phyloP scores from a whole-genome alignment of 2,329 filamentous ascomycete species.

The Epichloe glyceriae region DNA sequence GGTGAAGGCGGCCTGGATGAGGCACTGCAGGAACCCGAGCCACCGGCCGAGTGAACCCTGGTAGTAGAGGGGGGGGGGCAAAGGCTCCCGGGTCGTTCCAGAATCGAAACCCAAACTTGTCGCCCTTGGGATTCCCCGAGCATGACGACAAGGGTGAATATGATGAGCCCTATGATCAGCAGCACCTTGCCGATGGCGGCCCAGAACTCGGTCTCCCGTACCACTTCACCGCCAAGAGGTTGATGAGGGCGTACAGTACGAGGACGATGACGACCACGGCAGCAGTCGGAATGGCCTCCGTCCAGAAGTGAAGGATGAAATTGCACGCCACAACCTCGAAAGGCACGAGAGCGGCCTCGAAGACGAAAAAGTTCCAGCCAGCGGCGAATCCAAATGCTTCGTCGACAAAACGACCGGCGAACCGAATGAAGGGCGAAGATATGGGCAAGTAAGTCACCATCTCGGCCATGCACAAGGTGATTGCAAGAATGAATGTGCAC shows the following conservation, averaged over 20 bases:
- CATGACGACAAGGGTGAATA: slow-evolving; percentile 75
- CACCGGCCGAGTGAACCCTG: slow-evolving; percentile 56
- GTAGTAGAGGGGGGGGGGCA: slow-evolving; percentile 48
- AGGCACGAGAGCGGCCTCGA: slow-evolving; percentile 53
- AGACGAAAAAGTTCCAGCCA: slow-evolving; percentile 64
- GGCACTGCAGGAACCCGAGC: slow-evolving; percentile 62
- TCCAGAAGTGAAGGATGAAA: slow-evolving; percentile 51
- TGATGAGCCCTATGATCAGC: slow-evolving; percentile 55
- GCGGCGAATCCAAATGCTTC: slow-evolving; percentile 62
- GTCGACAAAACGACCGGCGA: slow-evolving; percentile 63
- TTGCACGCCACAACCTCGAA: slow-evolving; percentile 56
- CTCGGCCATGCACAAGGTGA: slow-evolving; percentile 53
- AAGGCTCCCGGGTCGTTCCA: slow-evolving; percentile 60
- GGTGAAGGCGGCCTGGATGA: slow-evolving; percentile 58
- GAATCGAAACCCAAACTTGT: slow-evolving; percentile 58
- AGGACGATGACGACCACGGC: slow-evolving; percentile 46
- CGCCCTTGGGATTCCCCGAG: slow-evolving; percentile 64
- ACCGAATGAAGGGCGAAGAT: slow-evolving; percentile 65
- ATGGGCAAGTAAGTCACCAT: slow-evolving; percentile 70
- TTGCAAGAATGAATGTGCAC: slow-evolving; percentile 47
- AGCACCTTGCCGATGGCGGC: slow-evolving; percentile 60
- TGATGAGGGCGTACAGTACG: slow-evolving; percentile 40
- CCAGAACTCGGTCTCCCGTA: slow-evolving; percentile 72
- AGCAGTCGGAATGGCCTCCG: slow-evolving; percentile 42
- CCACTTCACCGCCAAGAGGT: slow-evolving; percentile 59